Conservation (phyloP, 495 filamentous ascomycete species). For the Tricharina praecox region DNA sequence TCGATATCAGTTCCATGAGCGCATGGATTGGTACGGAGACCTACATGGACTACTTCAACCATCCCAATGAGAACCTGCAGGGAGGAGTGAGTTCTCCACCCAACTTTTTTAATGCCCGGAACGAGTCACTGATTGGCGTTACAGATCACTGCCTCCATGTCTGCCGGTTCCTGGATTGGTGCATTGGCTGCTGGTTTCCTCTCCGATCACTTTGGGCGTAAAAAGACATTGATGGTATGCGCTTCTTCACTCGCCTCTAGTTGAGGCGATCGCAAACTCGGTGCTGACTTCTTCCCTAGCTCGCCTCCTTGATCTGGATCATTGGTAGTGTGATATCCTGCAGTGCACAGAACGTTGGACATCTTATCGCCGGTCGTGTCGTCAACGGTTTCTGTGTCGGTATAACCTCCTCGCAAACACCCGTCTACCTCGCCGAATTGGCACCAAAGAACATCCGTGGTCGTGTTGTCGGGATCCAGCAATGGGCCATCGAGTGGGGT, state of each 20-base stretch:
- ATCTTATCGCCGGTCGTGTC: constrained; percentile 57
- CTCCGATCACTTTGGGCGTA: constrained; percentile 51
- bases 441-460: constrained; percentile 53
- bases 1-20: constrained; percentile 66
- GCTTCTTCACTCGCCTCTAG: not conserved
- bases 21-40: constrained; percentile 48
- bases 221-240: constrained; percentile 30
- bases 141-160: constrained; percentile 51
- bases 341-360: constrained; percentile 54
- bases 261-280: too few species aligned
- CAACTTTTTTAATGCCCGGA: too few species aligned
- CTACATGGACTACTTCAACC: constrained; percentile 51
- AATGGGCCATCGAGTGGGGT: constrained; percentile 70
- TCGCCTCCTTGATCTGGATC: constrained; percentile 28
- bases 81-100: constrained; percentile 14
- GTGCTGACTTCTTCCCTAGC: not conserved
- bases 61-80: constrained; percentile 25
- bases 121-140: not conserved
- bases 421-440: constrained; percentile 62
- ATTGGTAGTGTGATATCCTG: constrained; percentile 52
- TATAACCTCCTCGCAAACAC: constrained; percentile 63
- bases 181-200: constrained; percentile 49
- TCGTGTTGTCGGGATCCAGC: constrained; percentile 51
- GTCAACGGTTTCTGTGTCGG: constrained; percentile 64
- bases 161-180: constrained; percentile 58